These are phyloP conservation scores for Colletotrichum spaethianum DNA, from an alignment of 2,329 filamentous ascomycete species.

Conservation along the genomic window DNA sequence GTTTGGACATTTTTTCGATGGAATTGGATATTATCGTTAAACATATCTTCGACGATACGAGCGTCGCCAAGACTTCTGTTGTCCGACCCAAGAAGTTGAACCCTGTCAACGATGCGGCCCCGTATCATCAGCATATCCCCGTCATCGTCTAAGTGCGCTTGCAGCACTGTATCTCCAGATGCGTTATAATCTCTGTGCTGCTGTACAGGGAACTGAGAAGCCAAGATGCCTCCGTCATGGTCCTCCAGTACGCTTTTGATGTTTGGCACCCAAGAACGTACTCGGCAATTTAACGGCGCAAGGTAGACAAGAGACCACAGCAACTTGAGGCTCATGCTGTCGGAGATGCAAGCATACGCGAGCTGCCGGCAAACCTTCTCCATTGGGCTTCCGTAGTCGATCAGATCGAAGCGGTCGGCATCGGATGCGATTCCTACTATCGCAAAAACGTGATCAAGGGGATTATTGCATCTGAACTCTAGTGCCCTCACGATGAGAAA, in stretches of 20 bases:
- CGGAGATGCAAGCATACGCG: constrained; percentile 13
- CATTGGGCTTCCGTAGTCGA: constrained; percentile 17
- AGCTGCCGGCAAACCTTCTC: constrained; percentile 15
- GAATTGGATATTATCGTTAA: background rate
- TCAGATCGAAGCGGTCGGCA: constrained; percentile 15
- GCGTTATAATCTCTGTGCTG: constrained; percentile 12
- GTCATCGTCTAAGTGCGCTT: background rate
- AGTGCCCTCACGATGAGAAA: too few relatives aligned
- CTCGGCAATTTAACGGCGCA: constrained; percentile 5
- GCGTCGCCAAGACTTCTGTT: constrained; percentile 13
- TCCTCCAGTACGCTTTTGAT: constrained; percentile 5
- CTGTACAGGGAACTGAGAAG: constrained; percentile 11
- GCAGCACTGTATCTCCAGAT: constrained; percentile 16
- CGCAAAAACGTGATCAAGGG: background rate
- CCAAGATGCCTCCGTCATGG: background rate
- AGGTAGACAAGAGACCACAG: constrained; percentile 14
- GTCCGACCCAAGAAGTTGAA: constrained; percentile 15
- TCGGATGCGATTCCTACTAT: constrained; percentile 11
- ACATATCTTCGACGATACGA: constrained; percentile 12
- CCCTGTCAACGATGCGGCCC: constrained; percentile 12
- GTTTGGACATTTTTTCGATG: background rate
- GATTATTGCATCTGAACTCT: too few relatives aligned
- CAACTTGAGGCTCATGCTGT: constrained; percentile 17
- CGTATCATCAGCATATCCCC: constrained; percentile 4
- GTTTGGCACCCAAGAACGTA: constrained; percentile 18